These are phyloP conservation scores for Pythium guiyangense DNA, from an alignment of 352 stramenopile species.

Conservation along the genomic window DNA sequence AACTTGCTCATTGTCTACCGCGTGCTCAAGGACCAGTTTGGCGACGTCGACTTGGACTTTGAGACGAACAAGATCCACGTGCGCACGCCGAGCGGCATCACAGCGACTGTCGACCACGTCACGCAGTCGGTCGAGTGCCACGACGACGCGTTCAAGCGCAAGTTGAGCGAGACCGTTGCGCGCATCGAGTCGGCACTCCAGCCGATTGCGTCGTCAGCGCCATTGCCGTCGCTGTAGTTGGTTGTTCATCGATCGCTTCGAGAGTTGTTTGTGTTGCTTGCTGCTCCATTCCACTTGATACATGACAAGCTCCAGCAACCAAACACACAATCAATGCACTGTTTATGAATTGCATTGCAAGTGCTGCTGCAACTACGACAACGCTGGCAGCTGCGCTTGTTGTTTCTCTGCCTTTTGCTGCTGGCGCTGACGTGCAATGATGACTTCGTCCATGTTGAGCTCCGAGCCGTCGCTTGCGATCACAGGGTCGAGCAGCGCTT, in stretches of 20 bases:
- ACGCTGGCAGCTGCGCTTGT: background rate
- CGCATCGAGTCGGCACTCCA: slow-evolving; percentile 66
- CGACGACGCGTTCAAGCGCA: slow-evolving; percentile 62
- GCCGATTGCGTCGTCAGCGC: too few relatives aligned
- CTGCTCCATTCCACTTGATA: background rate
- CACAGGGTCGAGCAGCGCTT: slow-evolving; percentile 67
- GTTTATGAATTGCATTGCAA: background rate
- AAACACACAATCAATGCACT: too few relatives aligned
- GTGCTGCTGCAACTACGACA: background rate
- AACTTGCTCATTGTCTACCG: slow-evolving; percentile 84
- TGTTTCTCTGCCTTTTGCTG: slow-evolving; percentile 6
- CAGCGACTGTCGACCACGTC: slow-evolving; percentile 60
- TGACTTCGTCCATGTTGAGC: slow-evolving; percentile 84
- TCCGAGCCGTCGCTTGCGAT: slow-evolving; percentile 73
- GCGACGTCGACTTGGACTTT: slow-evolving; percentile 81
- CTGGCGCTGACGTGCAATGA: slow-evolving; percentile 37
- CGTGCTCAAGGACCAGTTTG: slow-evolving; percentile 83
- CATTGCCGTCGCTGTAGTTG: too few relatives aligned
- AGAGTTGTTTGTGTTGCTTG: too few relatives aligned
- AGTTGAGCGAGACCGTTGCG: slow-evolving; percentile 59
- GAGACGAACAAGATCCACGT: slow-evolving; percentile 89
- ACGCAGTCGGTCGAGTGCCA: slow-evolving; percentile 63
- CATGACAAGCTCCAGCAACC: too few relatives aligned
- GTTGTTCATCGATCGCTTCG: too few relatives aligned
- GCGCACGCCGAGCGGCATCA: slow-evolving; percentile 63